Evolutionary conservation across 2,329 filamentous ascomycete species (phyloP), one percentile per base, ranked within the genome.

Genomic region (Alternaria angustiovoidea): DNA sequence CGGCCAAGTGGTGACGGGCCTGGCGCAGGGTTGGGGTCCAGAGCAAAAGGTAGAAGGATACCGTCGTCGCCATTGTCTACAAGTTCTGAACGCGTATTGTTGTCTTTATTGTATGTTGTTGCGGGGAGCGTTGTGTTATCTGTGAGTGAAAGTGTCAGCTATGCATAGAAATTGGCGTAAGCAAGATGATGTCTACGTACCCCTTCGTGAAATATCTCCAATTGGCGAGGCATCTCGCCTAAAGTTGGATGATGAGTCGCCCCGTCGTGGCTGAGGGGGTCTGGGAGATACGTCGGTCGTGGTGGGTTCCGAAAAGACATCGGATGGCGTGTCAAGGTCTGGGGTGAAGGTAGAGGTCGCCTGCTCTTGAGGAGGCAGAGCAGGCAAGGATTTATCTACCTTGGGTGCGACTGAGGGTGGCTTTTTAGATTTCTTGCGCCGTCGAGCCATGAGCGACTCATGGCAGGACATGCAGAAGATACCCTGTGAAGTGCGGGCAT

Each of bases 401-500:
- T 92, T 89, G 20, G 89, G 86, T 11, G 68, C 52, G 1, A 72
- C 68, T n/a, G 69, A 66, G 14, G 72, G 71, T 2, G 75, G 71
- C 54, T 79, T 78, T 78, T 92, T 93, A 39, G 90, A 89, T 78
- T 92, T 93, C 81, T 98, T 97, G 73, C 93, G 87, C 66, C 94
- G 87, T 65, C 94, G 86, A 51, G 94, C 93, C 93, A 98, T 98
- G 54, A 99, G 82, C 28, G 93, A 95, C 80, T 99, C 95, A 76
- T 99, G 95, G 78, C 95, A 99, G 74, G 90, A 93, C 95, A 99
- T 99, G 82, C 95, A 99, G 77, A 99, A 98, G 71, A 99, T 99
- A 62, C 95, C 95, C 80, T 98, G 95, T 7, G 94, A 97, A 1
- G 95, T 99, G 75, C 95, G 89, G 55, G 95, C 95, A 87, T 98